phyloP scores from a whole-genome alignment of 306 rosid genomes.

The Adenanthera pavonina region DNA sequence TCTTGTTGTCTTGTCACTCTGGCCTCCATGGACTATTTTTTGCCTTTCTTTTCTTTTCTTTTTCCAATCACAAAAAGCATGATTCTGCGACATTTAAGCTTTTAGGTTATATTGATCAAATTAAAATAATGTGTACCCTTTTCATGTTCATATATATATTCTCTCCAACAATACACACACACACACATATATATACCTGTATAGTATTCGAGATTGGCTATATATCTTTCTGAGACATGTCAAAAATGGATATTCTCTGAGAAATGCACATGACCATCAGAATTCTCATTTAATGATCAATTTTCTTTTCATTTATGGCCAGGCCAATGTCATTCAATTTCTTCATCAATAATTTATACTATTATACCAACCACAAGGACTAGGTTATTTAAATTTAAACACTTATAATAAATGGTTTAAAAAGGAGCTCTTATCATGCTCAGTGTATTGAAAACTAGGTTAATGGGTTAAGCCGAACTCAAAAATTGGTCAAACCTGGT shows the following conservation, averaged over 20 bases:
- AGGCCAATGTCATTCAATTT: background rate
- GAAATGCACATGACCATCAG: conserved; percentile 18
- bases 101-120: conserved; percentile 33
- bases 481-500: too few relatives aligned
- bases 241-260: conserved; percentile 29
- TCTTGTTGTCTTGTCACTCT: conserved; percentile 63
- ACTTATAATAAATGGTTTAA: too few relatives aligned
- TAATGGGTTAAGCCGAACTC: too few relatives aligned
- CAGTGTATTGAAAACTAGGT: too few relatives aligned
- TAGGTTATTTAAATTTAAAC: too few relatives aligned
- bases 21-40: conserved; percentile 53
- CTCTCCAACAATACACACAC: conserved; percentile 32
- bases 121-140: conserved; percentile 40
- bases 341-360: background rate
- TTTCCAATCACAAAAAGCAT: conserved; percentile 42
- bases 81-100: conserved; percentile 48
- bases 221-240: conserved; percentile 40
- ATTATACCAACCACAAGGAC: too few relatives aligned
- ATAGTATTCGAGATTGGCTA: conserved; percentile 36
- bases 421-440: too few relatives aligned
- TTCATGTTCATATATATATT: conserved; percentile 18
- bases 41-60: conserved; percentile 14
- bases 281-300: background rate
- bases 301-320: background rate
- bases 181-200: too few relatives aligned